These are phyloP conservation scores for Sicyos baderoa DNA, from an alignment of 306 rosid genomes.

Conservation along the genomic window DNA sequence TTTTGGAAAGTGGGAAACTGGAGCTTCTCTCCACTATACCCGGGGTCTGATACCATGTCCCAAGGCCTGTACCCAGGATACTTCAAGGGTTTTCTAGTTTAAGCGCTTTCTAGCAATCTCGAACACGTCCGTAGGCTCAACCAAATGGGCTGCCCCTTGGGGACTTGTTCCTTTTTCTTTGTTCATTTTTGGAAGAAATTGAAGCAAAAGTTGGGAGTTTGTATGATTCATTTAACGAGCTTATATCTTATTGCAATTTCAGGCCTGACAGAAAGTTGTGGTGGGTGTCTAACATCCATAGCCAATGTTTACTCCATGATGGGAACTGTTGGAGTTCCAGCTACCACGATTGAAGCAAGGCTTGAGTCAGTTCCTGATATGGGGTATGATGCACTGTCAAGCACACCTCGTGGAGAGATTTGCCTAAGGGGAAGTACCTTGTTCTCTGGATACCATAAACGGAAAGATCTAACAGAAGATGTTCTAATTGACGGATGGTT, in stretches of 20 bases:
- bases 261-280: constrained; percentile 91
- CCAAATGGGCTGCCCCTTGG: no score
- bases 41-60: no score
- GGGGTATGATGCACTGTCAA: constrained; percentile 72
- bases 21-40: no score
- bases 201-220: not conserved
- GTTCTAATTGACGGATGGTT: constrained; percentile 89
- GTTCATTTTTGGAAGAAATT: not conserved
- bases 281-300: constrained; percentile 67
- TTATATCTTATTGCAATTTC: constrained; percentile 6
- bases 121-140: no score
- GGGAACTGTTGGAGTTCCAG: constrained; percentile 76
- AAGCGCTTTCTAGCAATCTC: no score
- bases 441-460: constrained; percentile 78
- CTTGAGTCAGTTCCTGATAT: constrained; percentile 68
- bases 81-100: no score
- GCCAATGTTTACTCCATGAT: constrained; percentile 62
- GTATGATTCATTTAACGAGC: not conserved
- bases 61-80: no score
- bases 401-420: constrained; percentile 67
- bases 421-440: constrained; percentile 65
- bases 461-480: constrained; percentile 67
- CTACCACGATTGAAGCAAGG: constrained; percentile 77
- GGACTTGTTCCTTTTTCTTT: no score
- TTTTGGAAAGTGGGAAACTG: no score